phyloP scores from a whole-genome alignment of 345 rosid genomes.

The Lagerstroemia speciosa region DNA sequence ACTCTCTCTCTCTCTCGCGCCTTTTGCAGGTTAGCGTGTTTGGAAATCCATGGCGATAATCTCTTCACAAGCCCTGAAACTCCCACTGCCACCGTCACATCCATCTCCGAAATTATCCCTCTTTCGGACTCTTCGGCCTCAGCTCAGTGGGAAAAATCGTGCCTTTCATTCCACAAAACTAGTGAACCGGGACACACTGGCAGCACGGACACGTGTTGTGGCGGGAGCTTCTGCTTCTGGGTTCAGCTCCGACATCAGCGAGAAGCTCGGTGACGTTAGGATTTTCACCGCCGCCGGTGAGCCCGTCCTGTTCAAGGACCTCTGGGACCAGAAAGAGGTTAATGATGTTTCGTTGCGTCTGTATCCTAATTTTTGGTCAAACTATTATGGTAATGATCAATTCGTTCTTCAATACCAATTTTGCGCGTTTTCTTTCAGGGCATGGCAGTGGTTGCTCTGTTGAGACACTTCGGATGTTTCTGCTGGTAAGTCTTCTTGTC shows the following conservation, averaged over 20 bases:
- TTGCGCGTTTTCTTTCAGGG: constrained; percentile 31
- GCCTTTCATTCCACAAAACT: not conserved
- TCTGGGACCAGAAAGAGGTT: constrained; percentile 85
- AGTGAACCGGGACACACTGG: not conserved
- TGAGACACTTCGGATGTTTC: constrained; percentile 85
- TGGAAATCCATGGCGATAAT: constrained; percentile 17
- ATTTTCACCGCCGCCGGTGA: constrained; percentile 59
- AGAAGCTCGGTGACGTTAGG: constrained; percentile 46
- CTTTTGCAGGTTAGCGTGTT: not conserved
- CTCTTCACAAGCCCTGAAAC: constrained; percentile 20
- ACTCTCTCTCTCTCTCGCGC: too few species aligned
- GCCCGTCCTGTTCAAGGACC: constrained; percentile 54
- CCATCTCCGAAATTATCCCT: constrained; percentile 3
- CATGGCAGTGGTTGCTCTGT: constrained; percentile 70
- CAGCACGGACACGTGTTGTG: constrained; percentile 10
- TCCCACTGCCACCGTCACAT: constrained; percentile 8
- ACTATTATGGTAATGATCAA: not conserved
- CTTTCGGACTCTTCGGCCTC: constrained; percentile 2
- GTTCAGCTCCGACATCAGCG: constrained; percentile 24
- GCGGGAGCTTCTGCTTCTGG: constrained; percentile 34
- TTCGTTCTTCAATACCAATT: not conserved
- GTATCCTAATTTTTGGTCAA: not conserved
- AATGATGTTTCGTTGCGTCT: not conserved
- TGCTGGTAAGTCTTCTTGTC: constrained; percentile 49
- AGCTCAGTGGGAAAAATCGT: not conserved